These are phyloP conservation scores for Dunaliella primolecta DNA, from an alignment of 139 green algal genomes.

Conservation along the genomic window DNA sequence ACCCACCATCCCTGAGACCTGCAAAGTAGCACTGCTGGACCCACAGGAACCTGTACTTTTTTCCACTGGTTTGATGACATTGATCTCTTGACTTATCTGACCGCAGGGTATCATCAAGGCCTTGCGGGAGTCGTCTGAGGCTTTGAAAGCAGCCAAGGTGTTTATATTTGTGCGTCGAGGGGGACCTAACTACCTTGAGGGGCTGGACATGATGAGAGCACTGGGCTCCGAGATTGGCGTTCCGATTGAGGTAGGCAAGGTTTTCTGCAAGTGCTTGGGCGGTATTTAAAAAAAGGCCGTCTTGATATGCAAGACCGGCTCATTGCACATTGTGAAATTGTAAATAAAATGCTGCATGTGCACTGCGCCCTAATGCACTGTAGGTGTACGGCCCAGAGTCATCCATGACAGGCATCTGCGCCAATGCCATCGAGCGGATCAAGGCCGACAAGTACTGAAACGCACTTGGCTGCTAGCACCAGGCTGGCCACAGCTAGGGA, in stretches of 20 bases:
- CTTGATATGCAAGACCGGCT: too few species aligned
- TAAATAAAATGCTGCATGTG: too few species aligned
- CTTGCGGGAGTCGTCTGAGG: slow-evolving; percentile 50
- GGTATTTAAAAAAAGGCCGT: too few species aligned
- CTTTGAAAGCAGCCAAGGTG: slow-evolving; percentile 70
- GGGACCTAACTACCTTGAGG: slow-evolving; percentile 86
- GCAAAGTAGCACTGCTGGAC: too few species aligned
- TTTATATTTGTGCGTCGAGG: slow-evolving; percentile 83
- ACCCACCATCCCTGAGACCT: too few species aligned
- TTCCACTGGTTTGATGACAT: too few species aligned
- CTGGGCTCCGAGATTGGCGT: slow-evolving; percentile 72
- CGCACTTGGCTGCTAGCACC: too few species aligned
- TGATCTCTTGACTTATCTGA: neutral
- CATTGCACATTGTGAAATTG: too few species aligned
- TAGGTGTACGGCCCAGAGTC: slow-evolving; percentile 83
- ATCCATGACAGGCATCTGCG: slow-evolving; percentile 91
- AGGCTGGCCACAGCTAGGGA: too few species aligned
- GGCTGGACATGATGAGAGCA: slow-evolving; percentile 65
- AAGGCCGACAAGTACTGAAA: slow-evolving; percentile 14
- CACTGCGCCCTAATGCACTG: too few species aligned
- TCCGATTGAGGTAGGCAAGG: slow-evolving; percentile 65
- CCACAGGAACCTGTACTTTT: too few species aligned
- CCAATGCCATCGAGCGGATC: slow-evolving; percentile 76
- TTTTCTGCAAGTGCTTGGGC: too few species aligned
- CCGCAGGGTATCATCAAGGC: slow-evolving; percentile 80